Percentiles rank a stretch among this genome's conserved stretches.
Conservation (phyloP, 495 filamentous ascomycete species). For the Corynascus novoguineensis region DNA sequence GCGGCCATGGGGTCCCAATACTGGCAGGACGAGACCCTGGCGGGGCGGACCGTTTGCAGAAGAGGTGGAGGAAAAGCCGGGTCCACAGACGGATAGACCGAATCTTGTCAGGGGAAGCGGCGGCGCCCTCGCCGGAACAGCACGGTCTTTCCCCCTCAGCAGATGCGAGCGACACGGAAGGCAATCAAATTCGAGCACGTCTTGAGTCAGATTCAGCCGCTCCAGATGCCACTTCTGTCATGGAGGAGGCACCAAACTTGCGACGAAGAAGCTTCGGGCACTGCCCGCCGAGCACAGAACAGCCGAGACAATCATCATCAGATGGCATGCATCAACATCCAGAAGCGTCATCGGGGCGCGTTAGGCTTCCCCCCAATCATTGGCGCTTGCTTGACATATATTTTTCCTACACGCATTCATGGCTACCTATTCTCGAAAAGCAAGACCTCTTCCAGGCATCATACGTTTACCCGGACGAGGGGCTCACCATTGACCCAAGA, state of each 20-base stretch:
- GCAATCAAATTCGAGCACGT: conserved; percentile 20
- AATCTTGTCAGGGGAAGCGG: conserved; percentile 43
- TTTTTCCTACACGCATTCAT: conserved; percentile 66
- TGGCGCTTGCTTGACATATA: conserved; percentile 65
- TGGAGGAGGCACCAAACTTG: background rate
- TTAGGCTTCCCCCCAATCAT: conserved; percentile 54
- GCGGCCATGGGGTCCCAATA: conserved; percentile 19
- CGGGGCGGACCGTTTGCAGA: conserved; percentile 50
- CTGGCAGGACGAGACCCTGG: conserved; percentile 45
- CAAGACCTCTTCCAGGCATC: conserved; percentile 53
- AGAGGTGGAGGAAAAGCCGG: conserved; percentile 53
- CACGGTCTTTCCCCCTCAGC: conserved; percentile 30
- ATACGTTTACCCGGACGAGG: conserved; percentile 38
- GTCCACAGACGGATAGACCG: conserved; percentile 50
- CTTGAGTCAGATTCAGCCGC: background rate
- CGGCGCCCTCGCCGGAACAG: conserved; percentile 29
- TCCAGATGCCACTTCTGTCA: background rate
- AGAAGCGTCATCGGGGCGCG: background rate
- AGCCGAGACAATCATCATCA: conserved; percentile 14
- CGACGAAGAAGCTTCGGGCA: background rate
- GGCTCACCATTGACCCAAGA: conserved; percentile 18
- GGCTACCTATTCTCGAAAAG: conserved; percentile 68
- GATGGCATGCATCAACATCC: background rate
- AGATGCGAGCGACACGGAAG: conserved; percentile 31
- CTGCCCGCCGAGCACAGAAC: background rate